Base-by-base conservation (phyloP, 345 rosid genomes). In the Carallia brachiata region DNA sequence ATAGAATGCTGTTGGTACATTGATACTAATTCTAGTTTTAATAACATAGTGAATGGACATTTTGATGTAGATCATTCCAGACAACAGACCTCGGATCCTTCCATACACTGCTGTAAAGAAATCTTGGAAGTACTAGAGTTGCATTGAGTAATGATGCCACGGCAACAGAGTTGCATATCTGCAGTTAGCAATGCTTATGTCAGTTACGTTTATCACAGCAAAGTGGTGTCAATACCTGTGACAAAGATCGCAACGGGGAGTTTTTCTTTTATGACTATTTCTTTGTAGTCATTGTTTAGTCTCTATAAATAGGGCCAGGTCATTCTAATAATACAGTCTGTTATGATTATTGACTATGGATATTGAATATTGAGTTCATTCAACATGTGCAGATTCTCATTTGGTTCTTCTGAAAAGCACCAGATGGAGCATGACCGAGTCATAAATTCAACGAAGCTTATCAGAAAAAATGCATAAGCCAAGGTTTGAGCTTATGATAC, bases 71-170 rank as follows among this genome's bases (percentile, higher is more conserved):
- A 63, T 61, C 60, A 61, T 37, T 62, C 50, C 57, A 44, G 60
- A 73, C 57, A 48, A 62, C 10, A n/a, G 77, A 91, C 97, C 97
- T 94, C 2, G 97, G 96, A 85, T 94, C 98, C 75, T 86, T 91
- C 98, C 97, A 91, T n/a, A 91, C 96, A 68, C 87, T 94, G 88
- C 98, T 94, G 85, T 91, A 91, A 53, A 90, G 90, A 80, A 94
- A 91, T 81, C 75, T 83, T 10, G 98, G 98, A 73, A 90, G 75
- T 76, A 87, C 85, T 62, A 94, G 79, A 62, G 92, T 87, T 27
- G 96, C 93, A 4, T 94, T 87, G 18, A 94, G 95, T 62, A 90
- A 76, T 62, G 88, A 81, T 28, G 98, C 95, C 81, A 90, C 84
- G 1, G 96, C 82, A 69, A 91, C 90, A 28, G 90, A 91, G 52